Percentiles rank a stretch among this genome's conserved stretches.
Conservation (phyloP, 192 early-diverging fungal species). For the Glomus cerebriforme region DNA sequence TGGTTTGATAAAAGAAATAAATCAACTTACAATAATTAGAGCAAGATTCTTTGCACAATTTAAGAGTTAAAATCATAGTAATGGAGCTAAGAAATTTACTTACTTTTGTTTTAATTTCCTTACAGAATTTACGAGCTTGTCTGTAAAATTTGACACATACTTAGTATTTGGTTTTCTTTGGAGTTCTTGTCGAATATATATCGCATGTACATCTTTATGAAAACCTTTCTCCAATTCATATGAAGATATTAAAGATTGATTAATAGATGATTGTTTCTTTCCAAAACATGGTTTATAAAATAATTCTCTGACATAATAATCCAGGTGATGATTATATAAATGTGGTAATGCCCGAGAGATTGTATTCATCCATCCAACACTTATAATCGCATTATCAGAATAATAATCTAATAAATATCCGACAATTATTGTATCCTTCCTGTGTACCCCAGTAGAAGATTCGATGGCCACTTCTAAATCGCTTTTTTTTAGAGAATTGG, state of each 20-base stretch:
- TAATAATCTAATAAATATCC: conserved; percentile 14
- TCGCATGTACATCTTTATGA: background rate
- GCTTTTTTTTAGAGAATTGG: background rate
- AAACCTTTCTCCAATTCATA: background rate
- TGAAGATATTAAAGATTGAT: background rate
- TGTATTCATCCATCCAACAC: conserved; percentile 7
- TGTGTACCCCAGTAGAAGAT: background rate
- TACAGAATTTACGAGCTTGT: too few relatives aligned
- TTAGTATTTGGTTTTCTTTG: background rate
- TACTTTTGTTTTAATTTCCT: too few relatives aligned
- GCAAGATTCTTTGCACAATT: too few relatives aligned
- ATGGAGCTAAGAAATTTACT: too few relatives aligned
- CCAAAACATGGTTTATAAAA: conserved; percentile 16
- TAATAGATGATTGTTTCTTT: background rate
- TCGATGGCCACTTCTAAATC: background rate
- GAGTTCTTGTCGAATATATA: background rate
- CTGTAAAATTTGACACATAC: too few relatives aligned
- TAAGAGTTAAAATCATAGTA: too few relatives aligned
- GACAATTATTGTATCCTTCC: background rate
- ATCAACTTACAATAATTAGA: background rate
- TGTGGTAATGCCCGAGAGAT: background rate
- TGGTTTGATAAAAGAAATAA: too few relatives aligned
- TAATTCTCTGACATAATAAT: background rate
- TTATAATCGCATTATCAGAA: conserved; percentile 4
- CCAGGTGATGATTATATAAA: background rate